phyloP scores from a whole-genome alignment of 441 rosid species.

The Adansonia grandidieri region DNA sequence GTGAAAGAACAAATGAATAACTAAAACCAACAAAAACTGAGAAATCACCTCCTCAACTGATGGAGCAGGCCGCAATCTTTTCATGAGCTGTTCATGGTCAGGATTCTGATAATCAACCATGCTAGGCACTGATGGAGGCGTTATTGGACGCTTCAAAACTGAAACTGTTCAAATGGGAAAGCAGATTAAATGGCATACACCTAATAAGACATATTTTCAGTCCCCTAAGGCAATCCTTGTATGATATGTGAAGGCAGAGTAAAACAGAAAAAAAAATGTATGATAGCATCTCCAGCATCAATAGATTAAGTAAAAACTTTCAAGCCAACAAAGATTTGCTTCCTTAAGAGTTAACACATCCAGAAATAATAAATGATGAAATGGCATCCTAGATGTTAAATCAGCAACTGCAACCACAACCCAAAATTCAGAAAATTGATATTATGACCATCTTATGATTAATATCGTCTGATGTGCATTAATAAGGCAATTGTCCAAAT shows the following conservation, averaged over 20 bases:
- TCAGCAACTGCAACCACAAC: not conserved
- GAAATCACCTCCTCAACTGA: conserved; percentile 75
- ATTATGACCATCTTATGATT: too few species aligned
- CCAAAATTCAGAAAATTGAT: too few species aligned
- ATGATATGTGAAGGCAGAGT: not conserved
- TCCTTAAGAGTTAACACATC: not conserved
- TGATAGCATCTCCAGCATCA: not conserved
- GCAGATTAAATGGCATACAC: conserved; percentile 22
- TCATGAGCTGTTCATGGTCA: conserved; percentile 75
- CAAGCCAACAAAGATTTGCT: not conserved
- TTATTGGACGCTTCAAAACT: conserved; percentile 68
- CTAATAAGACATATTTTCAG: conserved; percentile 24
- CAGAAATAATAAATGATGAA: not conserved
- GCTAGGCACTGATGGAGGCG: conserved; percentile 65
- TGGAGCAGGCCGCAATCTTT: conserved; percentile 72
- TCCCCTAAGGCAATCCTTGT: not conserved
- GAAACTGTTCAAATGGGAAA: conserved; percentile 44
- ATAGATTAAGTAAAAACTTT: not conserved
- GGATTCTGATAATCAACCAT: conserved; percentile 78
- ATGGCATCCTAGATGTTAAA: not conserved
- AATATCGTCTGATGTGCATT: not conserved
- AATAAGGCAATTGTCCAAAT: not conserved
- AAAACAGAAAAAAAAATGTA: not conserved
- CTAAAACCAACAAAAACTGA: conserved; percentile 3
- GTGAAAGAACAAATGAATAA: conserved; percentile 6